Percentiles rank a stretch among this genome's conserved stretches.
Conservation (phyloP, 176 grass and related monocot genomes). For the Leersia perrieri region DNA sequence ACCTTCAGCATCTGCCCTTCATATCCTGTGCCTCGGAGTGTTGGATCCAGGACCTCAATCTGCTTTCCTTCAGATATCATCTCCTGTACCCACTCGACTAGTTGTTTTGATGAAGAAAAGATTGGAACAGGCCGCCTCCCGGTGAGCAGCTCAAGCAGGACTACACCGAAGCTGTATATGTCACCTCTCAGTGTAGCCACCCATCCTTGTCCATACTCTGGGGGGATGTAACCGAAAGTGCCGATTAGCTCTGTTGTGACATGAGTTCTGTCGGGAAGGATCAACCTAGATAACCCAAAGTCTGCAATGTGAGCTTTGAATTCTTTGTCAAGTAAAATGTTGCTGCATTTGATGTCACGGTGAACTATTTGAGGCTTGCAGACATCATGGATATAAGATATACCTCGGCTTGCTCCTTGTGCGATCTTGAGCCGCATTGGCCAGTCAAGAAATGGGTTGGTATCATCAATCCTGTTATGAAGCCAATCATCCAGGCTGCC, state of each 20-base stretch:
- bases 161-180: constrained; percentile 79
- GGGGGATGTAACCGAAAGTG: constrained; percentile 77
- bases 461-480: constrained; percentile 45
- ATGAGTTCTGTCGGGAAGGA: constrained; percentile 62
- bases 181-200: constrained; percentile 73
- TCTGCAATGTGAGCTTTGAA: constrained; percentile 66
- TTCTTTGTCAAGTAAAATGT: constrained; percentile 63
- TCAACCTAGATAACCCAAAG: constrained; percentile 69
- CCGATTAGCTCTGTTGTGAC: constrained; percentile 73
- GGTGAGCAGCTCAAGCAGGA: constrained; percentile 72
- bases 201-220: constrained; percentile 71
- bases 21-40: constrained; percentile 30
- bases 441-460: constrained; percentile 48
- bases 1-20: constrained; percentile 62
- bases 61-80: constrained; percentile 46
- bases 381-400: constrained; percentile 54
- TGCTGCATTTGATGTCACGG: constrained; percentile 86
- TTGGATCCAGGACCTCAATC: constrained; percentile 46
- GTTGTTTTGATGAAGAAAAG: constrained; percentile 42
- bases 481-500: constrained; percentile 70
- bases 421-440: constrained; percentile 44
- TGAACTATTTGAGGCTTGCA: constrained; percentile 69
- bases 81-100: constrained; percentile 56
- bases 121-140: constrained; percentile 52
- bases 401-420: constrained; percentile 36